These are phyloP conservation scores for Globisporangium nagaii DNA, from an alignment of 352 stramenopile genomes.

Conservation along the genomic window DNA sequence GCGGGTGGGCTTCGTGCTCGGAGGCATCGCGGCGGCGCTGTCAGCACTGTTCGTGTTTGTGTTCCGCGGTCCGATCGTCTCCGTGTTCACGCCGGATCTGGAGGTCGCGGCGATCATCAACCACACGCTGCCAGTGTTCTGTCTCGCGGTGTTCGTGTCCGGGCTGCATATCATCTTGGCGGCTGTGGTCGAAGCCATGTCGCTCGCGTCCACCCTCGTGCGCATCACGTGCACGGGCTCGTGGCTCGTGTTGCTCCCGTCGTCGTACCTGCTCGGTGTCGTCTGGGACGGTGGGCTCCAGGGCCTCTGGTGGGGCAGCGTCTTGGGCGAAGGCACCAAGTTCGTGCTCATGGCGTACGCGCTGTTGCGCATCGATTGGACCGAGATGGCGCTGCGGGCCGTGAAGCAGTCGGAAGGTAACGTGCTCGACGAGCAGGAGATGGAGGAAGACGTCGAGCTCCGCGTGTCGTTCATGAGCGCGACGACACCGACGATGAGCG, in stretches of 20 bases:
- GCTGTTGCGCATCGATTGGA: constrained; percentile 63
- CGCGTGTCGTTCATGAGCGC: constrained; percentile 51
- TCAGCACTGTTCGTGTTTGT: constrained; percentile 47
- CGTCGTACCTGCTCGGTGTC: constrained; percentile 56
- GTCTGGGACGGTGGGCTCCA: constrained; percentile 38
- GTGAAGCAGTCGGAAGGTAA: constrained; percentile 62
- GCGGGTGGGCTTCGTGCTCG: constrained; percentile 60
- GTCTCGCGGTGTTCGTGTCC: constrained; percentile 64
- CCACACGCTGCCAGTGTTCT: constrained; percentile 62
- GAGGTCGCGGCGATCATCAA: constrained; percentile 46
- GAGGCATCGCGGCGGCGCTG: constrained; percentile 39
- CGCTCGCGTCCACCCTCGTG: constrained; percentile 63
- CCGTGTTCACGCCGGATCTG: constrained; percentile 63
- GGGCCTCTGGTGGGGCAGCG: constrained; percentile 72
- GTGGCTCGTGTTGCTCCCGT: constrained; percentile 66
- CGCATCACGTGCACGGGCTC: constrained; percentile 60
- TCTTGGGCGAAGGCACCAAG: constrained; percentile 66
- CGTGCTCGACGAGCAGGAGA: constrained; percentile 40
- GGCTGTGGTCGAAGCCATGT: constrained; percentile 77
- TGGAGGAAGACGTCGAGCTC: constrained; percentile 57
- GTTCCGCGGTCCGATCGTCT: constrained; percentile 41
- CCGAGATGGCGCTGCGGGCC: constrained; percentile 52
- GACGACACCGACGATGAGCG: constrained; percentile 58
- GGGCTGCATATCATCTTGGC: constrained; percentile 73
- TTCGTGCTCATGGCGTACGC: constrained; percentile 57